Evolutionary conservation across 2,329 filamentous ascomycete genomes (phyloP), one percentile per base, ranked within the genome.

Genomic region (Penicillium sp.): DNA sequence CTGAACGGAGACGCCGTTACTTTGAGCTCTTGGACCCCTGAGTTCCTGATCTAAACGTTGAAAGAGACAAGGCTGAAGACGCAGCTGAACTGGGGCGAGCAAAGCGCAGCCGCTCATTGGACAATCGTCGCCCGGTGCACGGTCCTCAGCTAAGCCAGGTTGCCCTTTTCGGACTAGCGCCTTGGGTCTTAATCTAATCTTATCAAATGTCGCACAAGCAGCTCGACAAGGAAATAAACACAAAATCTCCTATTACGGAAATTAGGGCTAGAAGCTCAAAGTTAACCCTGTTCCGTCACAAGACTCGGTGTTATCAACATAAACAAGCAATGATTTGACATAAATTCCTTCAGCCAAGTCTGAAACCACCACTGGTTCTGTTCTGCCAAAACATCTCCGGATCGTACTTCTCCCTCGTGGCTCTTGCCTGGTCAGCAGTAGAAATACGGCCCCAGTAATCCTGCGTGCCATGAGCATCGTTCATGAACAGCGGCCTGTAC

Each of bases 401-500:
- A 59, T 77, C 74, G 60, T 74, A 75, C 47, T 62, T 64, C 43
- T 69, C 64, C 43, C 69, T 66, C 5, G 71, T 69, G 8, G 65
- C 58, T 35, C 68, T 63, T 11, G 72, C 72, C 55, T 67, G 64
- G 43, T 69, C 64, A 2, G 26, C 63, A 11, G 68, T 69, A 14
- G 66, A 60, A 46, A 77, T 67, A 6, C 73, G 68, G 6, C 69
- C 70, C 68, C 72, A 78, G 62, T 74, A 79, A 52, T 77, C 73
- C 65, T 79, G 75, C 30, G 69, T 63, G 55, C 67, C 71, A 62
- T 78, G 74, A 9, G 68, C 70, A 47, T 79, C 76, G 55, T 77
- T 79, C 71, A 77, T 76, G 61, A 79, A 79, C 5, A 79, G 62
- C 7, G 76, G 76, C 14, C 73, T 63, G 56, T 77, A 75, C 5